phyloP scores from a whole-genome alignment of 257 asterid species.

The Henckelia pumila region DNA sequence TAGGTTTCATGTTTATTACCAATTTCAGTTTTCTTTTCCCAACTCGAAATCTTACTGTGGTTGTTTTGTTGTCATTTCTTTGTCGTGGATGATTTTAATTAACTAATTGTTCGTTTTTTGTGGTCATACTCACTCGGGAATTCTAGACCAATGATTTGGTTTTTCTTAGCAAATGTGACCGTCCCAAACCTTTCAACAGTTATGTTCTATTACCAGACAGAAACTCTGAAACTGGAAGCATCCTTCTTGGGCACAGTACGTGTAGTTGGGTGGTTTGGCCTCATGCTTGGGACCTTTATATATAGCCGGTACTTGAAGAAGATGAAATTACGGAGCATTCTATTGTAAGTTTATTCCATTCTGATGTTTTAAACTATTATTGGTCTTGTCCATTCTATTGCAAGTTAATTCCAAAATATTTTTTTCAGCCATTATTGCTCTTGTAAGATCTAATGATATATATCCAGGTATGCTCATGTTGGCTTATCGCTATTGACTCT shows the following conservation, averaged over 20 bases:
- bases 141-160: conserved; percentile 94
- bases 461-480: conserved; percentile 73
- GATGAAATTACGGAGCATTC: conserved; percentile 72
- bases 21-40: conserved; percentile 10
- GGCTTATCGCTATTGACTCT: conserved; percentile 59
- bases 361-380: conserved; percentile 3
- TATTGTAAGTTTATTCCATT: conserved; percentile 59
- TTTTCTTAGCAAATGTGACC: conserved; percentile 84
- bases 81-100: conserved; percentile 15
- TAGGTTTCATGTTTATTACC: conserved; percentile 1
- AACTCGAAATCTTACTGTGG: neutral
- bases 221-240: conserved; percentile 70
- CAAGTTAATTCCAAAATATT: neutral
- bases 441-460: conserved; percentile 9
- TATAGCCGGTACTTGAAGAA: conserved; percentile 80
- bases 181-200: conserved; percentile 80
- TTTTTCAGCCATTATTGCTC: neutral
- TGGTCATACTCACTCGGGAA: conserved; percentile 34
- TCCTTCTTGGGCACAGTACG: conserved; percentile 93
- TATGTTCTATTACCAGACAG: conserved; percentile 96
- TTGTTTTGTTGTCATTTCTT: conserved; percentile 7
- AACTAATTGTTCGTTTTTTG: conserved; percentile 25
- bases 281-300: conserved; percentile 80
- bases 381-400: neutral
- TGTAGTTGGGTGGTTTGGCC: conserved; percentile 88